Percentiles rank a stretch among this genome's conserved stretches.
Evolutionary conservation across 331 rosid species (phyloP).

Genomic region (Telfairia occidentalis): DNA sequence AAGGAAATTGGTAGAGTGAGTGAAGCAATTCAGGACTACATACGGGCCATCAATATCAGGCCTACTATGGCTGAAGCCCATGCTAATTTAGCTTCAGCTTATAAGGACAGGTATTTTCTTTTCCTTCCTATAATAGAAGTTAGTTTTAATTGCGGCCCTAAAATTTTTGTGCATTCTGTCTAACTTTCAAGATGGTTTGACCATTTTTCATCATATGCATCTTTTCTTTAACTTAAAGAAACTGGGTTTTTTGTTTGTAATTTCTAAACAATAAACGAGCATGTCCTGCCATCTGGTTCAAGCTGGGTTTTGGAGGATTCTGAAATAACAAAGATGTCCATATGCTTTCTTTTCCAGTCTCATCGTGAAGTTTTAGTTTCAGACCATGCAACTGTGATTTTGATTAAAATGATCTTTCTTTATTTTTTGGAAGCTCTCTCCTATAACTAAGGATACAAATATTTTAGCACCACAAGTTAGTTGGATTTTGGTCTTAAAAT

Average conservation of each 20-base stretch:
- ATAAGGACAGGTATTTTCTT: constrained; percentile 68
- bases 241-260: not conserved
- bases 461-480: not conserved
- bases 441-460: not conserved
- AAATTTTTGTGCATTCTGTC: not conserved
- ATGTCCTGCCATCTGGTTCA: not conserved
- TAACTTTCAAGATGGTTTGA: not conserved
- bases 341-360: not conserved
- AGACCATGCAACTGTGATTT: not conserved
- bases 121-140: not conserved
- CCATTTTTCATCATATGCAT: not conserved
- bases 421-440: not conserved
- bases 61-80: constrained; percentile 99
- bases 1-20: constrained; percentile 96
- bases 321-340: not conserved
- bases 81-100: constrained; percentile 97
- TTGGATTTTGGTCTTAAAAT: not conserved
- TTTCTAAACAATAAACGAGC: not conserved
- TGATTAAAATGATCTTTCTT: not conserved
- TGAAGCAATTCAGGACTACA: constrained; percentile 92
- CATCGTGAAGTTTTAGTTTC: not conserved
- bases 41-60: constrained; percentile 62
- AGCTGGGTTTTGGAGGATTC: not conserved
- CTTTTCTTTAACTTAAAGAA: not conserved
- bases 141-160: not conserved